Percentiles rank a stretch among this genome's conserved stretches.
Evolutionary conservation across 2,329 filamentous ascomycete species (phyloP).

Genomic region (Monosporascus sp.): DNA sequence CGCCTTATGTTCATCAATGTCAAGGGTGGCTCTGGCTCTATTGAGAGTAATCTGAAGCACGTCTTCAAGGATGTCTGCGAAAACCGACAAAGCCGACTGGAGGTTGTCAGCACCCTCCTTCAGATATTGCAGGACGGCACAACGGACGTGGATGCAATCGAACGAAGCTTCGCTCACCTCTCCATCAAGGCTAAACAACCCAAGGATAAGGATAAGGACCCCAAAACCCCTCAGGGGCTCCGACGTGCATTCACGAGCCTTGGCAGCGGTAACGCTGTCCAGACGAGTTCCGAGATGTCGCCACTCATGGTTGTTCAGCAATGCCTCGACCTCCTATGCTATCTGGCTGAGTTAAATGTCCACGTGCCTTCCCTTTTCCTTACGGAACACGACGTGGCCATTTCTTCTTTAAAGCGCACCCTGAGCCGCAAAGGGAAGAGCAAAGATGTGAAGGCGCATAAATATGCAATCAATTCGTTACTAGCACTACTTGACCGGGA

Average conservation of each 20-base stretch:
- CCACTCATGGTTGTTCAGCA: constrained; percentile 95
- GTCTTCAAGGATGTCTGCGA: constrained; percentile 90
- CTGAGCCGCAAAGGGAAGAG: constrained; percentile 79
- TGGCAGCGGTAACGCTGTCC: constrained; percentile 35
- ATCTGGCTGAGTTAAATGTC: constrained; percentile 76
- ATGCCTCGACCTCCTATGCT: constrained; percentile 79
- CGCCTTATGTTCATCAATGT: constrained; percentile 94
- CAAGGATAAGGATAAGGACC: constrained; percentile 57
- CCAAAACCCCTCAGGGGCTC: constrained; percentile 73
- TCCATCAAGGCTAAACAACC: constrained; percentile 85
- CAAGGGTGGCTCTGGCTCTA: constrained; percentile 80
- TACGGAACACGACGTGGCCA: constrained; percentile 79
- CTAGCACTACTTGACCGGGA: constrained; percentile 86
- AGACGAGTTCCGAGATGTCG: constrained; percentile 78
- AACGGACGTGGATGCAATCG: constrained; percentile 85
- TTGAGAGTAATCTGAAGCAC: constrained; percentile 76
- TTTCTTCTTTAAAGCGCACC: constrained; percentile 69
- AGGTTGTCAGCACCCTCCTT: constrained; percentile 87
- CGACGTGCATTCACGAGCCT: constrained; percentile 68
- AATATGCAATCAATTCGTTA: constrained; percentile 88
- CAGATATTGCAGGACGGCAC: constrained; percentile 95
- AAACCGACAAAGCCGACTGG: constrained; percentile 91
- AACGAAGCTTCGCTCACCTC: constrained; percentile 89
- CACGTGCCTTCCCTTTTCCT: constrained; percentile 90
- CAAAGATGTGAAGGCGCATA: constrained; percentile 77